Evolutionary conservation across 805 yeast genomes (phyloP).

Genomic region (Schwanniomyces pseudopolymorphus): DNA sequence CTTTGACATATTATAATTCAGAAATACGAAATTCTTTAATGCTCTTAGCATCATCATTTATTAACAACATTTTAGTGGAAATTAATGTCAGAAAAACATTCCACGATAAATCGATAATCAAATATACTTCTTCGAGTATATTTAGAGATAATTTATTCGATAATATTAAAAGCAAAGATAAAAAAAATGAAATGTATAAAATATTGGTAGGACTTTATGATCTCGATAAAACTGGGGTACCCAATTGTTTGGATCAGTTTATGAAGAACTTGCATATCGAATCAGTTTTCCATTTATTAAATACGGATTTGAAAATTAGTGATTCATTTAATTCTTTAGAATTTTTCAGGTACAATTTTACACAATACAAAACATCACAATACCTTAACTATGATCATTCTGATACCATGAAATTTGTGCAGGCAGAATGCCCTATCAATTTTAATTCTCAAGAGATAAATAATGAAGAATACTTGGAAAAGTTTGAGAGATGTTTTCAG

Average conservation of each 20-base stretch:
- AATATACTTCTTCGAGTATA: conserved; percentile 6
- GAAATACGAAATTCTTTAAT: conserved; percentile 22
- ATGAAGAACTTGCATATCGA: conserved; percentile 11
- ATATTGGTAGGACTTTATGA: conserved; percentile 9
- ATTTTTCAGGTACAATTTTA: conserved; percentile 22
- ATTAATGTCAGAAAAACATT: conserved; percentile 24
- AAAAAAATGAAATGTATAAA: conserved; percentile 17
- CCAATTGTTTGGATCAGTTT: conserved; percentile 13
- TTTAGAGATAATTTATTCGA: conserved; percentile 17
- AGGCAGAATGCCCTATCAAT: conserved; percentile 8
- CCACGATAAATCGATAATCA: conserved; percentile 4
- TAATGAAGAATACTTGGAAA: conserved; percentile 20
- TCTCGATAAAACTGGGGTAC: conserved; percentile 6
- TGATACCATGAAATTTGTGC: conserved; percentile 23
- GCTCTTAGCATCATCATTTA: conserved; percentile 19
- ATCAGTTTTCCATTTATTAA: conserved; percentile 9
- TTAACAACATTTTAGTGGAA: conserved; percentile 28
- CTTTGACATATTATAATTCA: conserved; percentile 12
- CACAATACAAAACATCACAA: conserved; percentile 28
- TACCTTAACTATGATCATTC: conserved; percentile 31
- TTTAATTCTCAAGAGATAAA: conserved; percentile 12
- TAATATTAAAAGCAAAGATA: conserved; percentile 13
- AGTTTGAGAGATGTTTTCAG: conserved; percentile 16
- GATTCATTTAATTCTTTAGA: conserved; percentile 23
- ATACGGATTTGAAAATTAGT: conserved; percentile 8